These are phyloP conservation scores for Bombardia bombarda DNA, from an alignment of 495 filamentous ascomycete genomes.

Conservation along the genomic window DNA sequence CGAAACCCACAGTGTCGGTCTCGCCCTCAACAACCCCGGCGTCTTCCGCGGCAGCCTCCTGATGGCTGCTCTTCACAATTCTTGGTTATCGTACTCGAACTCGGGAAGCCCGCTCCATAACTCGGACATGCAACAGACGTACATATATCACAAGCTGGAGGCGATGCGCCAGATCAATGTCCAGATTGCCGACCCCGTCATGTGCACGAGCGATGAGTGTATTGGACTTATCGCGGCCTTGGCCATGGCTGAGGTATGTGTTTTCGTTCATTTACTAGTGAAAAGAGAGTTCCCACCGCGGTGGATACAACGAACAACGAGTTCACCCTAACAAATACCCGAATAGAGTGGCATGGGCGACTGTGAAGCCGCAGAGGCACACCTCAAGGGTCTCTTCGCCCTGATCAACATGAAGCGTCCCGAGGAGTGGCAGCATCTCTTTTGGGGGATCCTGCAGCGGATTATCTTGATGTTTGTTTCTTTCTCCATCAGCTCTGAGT, in stretches of 20 bases:
- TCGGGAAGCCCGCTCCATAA: not conserved
- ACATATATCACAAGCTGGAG: slow-evolving; percentile 17
- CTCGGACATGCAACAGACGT: slow-evolving; percentile 16
- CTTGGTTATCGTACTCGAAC: slow-evolving; percentile 11
- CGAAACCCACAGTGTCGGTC: slow-evolving; percentile 1
- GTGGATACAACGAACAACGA: too few species aligned
- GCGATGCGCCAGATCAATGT: slow-evolving; percentile 14
- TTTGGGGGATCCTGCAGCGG: slow-evolving; percentile 15
- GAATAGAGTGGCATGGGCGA: slow-evolving; percentile 15
- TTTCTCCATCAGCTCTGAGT: not conserved
- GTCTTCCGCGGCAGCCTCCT: slow-evolving; percentile 13
- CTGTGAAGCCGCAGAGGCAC: slow-evolving; percentile 11
- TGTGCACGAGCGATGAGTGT: slow-evolving; percentile 10
- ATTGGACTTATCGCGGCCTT: slow-evolving; percentile 14
- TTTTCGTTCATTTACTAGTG: too few species aligned
- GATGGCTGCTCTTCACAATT: slow-evolving; percentile 14
- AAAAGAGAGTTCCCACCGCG: too few species aligned
- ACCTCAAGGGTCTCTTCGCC: slow-evolving; percentile 17
- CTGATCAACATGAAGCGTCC: slow-evolving; percentile 11
- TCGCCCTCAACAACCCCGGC: slow-evolving; percentile 8
- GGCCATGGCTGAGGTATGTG: slow-evolving; percentile 17
- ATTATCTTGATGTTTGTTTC: slow-evolving; percentile 12
- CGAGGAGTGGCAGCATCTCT: slow-evolving; percentile 12
- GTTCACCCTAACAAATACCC: not conserved
- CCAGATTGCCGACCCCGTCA: slow-evolving; percentile 7